Base-by-base conservation (phyloP, 495 filamentous ascomycete genomes). In the Trichoderma gamsii region DNA sequence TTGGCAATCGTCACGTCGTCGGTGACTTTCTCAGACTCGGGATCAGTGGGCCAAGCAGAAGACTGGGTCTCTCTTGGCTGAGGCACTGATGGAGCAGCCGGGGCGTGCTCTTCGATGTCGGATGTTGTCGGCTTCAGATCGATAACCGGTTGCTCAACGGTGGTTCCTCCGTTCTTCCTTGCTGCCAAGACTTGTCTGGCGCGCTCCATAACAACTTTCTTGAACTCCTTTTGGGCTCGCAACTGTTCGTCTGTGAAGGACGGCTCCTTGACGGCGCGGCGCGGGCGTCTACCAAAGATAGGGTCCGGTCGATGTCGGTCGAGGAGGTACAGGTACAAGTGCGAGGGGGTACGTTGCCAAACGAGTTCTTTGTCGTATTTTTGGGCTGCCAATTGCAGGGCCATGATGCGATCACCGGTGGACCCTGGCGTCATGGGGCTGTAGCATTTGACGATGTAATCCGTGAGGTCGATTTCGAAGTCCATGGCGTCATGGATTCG, bases 401-500 rank as follows among this genome's bases (percentile, higher is more conserved):
- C 51, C 51, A 25, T 56, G 51, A 23, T 7, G 51, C 56, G 27
- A 61, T 61, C 56, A 5, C 56, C 56, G 23, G 12, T 13, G 15
- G 56, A 61, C 23, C 23, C 56, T 16, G 25, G 56, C 27, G 32
- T 5, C 56, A 61, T 61, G 56, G 56, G 56, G 23, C 23, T 29
- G 56, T 61, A 61, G 56, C 56, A 61, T 61, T 32, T 61, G 56
- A 61, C 56, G 56, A 61, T 25, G 27, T 61, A 61, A 3, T 61
- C 56, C 23, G 56, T 61, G 11, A 61, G 56, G 56, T 61, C 56
- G 56, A 32, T 13, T 61, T 61, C 56, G 56, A 61, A 61, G 23
- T 61, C 56, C 56, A 61, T 61, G 56, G 56, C 56, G 27, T 27
- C 56, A 61, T 61, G 56, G 56, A 61, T 61, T 61, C 56, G 56